These are phyloP conservation scores for Zymoseptoria pseudotritici DNA, from an alignment of 2,329 filamentous ascomycete species.

Conservation along the genomic window DNA sequence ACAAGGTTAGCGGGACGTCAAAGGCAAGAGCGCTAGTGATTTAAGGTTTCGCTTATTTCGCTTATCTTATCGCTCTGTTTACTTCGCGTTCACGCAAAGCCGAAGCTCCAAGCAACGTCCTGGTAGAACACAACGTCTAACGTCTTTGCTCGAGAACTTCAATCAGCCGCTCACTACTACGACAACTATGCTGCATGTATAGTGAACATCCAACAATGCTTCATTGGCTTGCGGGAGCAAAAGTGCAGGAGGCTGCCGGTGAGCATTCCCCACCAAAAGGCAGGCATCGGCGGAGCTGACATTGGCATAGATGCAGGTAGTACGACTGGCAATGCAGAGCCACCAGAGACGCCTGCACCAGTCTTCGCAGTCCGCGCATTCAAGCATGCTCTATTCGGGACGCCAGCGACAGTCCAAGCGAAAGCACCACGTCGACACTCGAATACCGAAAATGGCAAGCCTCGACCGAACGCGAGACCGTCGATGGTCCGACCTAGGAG, in stretches of 20 bases:
- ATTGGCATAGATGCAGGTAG: constrained; percentile 20
- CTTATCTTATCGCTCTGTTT: not conserved
- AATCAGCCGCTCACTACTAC: not conserved
- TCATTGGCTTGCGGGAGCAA: constrained; percentile 29
- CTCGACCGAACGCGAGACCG: constrained; percentile 18
- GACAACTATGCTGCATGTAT: not conserved
- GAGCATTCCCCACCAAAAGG: not conserved
- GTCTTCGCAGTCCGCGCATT: constrained; percentile 62
- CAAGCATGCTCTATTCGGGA: constrained; percentile 58
- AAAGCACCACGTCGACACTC: constrained; percentile 25
- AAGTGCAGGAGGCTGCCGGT: constrained; percentile 21
- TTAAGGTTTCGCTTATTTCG: not conserved
- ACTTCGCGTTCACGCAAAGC: not conserved
- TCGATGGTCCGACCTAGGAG: constrained; percentile 24
- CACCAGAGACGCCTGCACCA: constrained; percentile 58
- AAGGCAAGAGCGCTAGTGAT: not conserved
- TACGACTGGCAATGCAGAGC: constrained; percentile 42
- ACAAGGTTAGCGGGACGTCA: not conserved
- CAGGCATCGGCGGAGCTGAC: not conserved
- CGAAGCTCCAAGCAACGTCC: not conserved
- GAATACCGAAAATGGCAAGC: constrained; percentile 21
- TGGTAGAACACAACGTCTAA: not conserved
- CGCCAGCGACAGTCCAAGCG: constrained; percentile 45
- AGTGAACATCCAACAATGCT: constrained; percentile 20
- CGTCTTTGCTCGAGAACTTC: not conserved